Evolutionary conservation across 2,329 filamentous ascomycete species (phyloP), one percentile per base, ranked within the genome.

Genomic region (Neocucurbitaria cava): DNA sequence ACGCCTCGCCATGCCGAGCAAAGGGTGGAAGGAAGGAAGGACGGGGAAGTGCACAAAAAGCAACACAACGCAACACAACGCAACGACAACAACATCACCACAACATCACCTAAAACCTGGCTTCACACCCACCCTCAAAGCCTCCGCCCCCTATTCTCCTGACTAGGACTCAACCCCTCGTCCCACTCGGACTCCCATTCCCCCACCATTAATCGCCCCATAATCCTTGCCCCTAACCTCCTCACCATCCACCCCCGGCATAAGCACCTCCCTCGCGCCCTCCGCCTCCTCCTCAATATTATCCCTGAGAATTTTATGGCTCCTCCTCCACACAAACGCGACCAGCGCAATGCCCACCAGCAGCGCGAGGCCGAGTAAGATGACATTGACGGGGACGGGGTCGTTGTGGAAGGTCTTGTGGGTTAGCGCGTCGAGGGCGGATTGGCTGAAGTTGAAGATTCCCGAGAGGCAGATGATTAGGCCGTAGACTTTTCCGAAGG

Each of bases 401-500:
- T 96, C 82, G 5, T 87, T 86, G 20, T 80, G 65, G 69, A 94
- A 96, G 0, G 82, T 82, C 51, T 85, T 81, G 69, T 96, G 90
- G 36, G 92, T 92, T 31, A 94, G 73, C 21, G 88, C 85, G 73
- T 96, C 92, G 30, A 96, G 81, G 0, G 85, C 91, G 5, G 88
- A 89, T 78, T 96, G 92, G 1, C 85, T 85, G 69, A 97, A 93
- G 76, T 96, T 96, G 68, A 92, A 83, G 0, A 96, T 74, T 0
- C 93, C 92, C 0, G 92, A 89, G 1, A 95, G 78, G 75, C 91
- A 96, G 64, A 96, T 96, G 62, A 96, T 90, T 18, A 93, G 83
- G 10, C 92, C 92, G 75, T 96, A 96, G n/a, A 97, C 92, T 52
- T 91, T 96, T 41, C 92, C 93, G 65, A 96, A 96, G 0, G 92